These are phyloP conservation scores for Sporobolomyces roseus DNA, from an alignment of 768 basidiomycete species.

Conservation along the genomic window DNA sequence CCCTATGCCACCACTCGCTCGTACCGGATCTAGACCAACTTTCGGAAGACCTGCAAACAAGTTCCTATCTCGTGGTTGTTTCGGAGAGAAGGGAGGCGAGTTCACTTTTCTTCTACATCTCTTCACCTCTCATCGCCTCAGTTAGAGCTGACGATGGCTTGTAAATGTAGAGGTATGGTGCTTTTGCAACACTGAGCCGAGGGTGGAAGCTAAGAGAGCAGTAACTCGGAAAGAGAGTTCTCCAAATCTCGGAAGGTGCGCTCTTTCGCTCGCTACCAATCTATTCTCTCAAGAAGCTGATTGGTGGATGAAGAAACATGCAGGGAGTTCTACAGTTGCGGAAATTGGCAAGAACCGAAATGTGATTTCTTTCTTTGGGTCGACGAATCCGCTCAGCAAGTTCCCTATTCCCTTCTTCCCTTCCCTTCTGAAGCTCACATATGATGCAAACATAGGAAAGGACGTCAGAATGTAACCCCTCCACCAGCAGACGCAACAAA, in stretches of 20 bases:
- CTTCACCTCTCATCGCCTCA: neutral
- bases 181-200: slow-evolving; percentile 32
- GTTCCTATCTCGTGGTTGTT: slow-evolving; percentile 12
- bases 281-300: neutral
- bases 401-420: neutral
- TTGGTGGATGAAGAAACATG: no score
- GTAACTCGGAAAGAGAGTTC: slow-evolving; percentile 24
- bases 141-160: neutral
- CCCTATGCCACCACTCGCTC: slow-evolving; percentile 6
- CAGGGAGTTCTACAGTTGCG: slow-evolving; percentile 33
- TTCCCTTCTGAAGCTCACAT: neutral
- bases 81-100: slow-evolving; percentile 17
- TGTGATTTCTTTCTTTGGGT: slow-evolving; percentile 31
- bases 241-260: slow-evolving; percentile 24
- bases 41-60: slow-evolving; percentile 9
- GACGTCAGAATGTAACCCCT: slow-evolving; percentile 12
- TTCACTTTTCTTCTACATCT: neutral
- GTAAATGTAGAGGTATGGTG: slow-evolving; percentile 17
- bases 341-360: slow-evolving; percentile 23
- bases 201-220: slow-evolving; percentile 12
- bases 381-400: slow-evolving; percentile 14
- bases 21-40: neutral
- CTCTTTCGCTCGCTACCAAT: neutral
- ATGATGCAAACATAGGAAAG: neutral
- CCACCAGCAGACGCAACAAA: neutral